Percentiles rank a stretch among this genome's conserved stretches.
These are phyloP conservation scores for Colletotrichum coccodes DNA, from an alignment of 2,329 filamentous ascomycete species.

Conservation along the genomic window DNA sequence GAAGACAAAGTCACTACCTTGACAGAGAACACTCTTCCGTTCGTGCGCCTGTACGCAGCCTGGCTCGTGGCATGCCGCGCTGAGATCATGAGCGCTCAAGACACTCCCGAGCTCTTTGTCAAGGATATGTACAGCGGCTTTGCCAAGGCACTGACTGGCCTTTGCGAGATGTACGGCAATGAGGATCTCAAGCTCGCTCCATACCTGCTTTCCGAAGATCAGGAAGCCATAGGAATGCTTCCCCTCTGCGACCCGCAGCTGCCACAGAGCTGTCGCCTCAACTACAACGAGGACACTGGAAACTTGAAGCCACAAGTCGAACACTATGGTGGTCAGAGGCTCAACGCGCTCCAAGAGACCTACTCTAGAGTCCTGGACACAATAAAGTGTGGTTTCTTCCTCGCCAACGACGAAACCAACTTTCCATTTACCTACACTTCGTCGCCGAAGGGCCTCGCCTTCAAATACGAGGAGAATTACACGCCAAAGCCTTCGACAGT, in stretches of 20 bases:
- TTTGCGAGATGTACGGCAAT: conserved; percentile 56
- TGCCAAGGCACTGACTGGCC: conserved; percentile 56
- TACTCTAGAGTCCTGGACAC: conserved; percentile 60
- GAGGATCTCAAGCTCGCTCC: conserved; percentile 51
- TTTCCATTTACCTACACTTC: conserved; percentile 28
- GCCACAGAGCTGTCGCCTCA: conserved; percentile 51
- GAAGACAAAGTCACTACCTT: conserved; percentile 45
- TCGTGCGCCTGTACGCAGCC: conserved; percentile 63
- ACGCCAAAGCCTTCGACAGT: neutral
- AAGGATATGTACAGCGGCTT: conserved; percentile 58
- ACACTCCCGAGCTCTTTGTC: conserved; percentile 56
- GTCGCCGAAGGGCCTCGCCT: conserved; percentile 20
- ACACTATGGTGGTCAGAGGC: conserved; percentile 38
- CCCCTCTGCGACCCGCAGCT: conserved; percentile 51
- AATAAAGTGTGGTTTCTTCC: conserved; percentile 58
- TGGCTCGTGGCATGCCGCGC: conserved; percentile 61
- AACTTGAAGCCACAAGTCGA: conserved; percentile 51
- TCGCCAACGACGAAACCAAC: conserved; percentile 49
- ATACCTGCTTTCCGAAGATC: conserved; percentile 64
- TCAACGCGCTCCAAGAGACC: conserved; percentile 14
- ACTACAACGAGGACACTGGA: conserved; percentile 44
- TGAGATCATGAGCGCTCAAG: conserved; percentile 57
- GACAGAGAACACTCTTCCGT: conserved; percentile 57
- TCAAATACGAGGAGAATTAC: conserved; percentile 23
- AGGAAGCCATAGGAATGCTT: conserved; percentile 55